Conservation (phyloP, 352 stramenopile species). For the Blastocystis hominis region DNA sequence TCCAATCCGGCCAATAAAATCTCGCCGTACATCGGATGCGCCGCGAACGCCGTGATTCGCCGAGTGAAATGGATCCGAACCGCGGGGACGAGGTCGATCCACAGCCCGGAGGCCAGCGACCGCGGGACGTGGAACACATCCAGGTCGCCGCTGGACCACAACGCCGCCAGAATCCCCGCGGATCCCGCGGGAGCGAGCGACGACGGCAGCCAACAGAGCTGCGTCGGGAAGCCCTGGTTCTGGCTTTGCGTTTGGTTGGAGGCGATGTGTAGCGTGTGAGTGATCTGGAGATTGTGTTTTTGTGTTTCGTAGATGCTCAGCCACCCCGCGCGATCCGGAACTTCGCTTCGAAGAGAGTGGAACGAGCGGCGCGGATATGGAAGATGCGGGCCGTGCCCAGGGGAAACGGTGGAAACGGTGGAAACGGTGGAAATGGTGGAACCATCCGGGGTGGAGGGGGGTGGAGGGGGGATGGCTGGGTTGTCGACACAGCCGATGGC, state of each 20-base stretch:
- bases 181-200: background rate
- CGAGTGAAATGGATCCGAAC: background rate
- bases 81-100: background rate
- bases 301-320: background rate
- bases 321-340: background rate
- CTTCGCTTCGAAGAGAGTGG: background rate
- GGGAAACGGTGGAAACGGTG: too few relatives aligned
- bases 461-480: too few relatives aligned
- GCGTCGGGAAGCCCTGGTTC: background rate
- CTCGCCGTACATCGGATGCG: background rate
- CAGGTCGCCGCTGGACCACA: constrained; percentile 3
- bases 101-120: background rate
- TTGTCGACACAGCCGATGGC: constrained; percentile 30
- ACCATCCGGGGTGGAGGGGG: too few relatives aligned
- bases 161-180: background rate
- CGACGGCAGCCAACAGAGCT: background rate
- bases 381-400: background rate
- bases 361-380: background rate
- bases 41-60: background rate
- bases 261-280: background rate
- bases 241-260: too few relatives aligned
- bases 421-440: too few relatives aligned
- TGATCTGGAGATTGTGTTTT: background rate
- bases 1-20: constrained; percentile 1
- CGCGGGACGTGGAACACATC: background rate